Evolutionary conservation across 495 filamentous ascomycete species (phyloP), one percentile per base, ranked within the genome.

Genomic region (Aspergillus bertholletiae): DNA sequence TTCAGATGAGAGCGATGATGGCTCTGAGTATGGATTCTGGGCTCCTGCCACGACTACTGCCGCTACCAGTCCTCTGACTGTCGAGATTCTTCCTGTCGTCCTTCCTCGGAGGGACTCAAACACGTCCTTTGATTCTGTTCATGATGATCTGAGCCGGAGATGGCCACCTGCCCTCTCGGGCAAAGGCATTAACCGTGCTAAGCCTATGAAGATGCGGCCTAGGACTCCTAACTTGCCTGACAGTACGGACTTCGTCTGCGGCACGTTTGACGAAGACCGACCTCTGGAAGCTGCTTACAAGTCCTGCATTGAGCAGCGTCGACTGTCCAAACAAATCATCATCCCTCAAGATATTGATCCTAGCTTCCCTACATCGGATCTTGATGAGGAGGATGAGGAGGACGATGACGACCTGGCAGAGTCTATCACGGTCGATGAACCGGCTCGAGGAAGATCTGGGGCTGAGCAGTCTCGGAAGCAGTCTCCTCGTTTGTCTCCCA

Each of bases 341-440:
- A 88, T 90, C 23, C 92, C 94, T 39, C 94, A 97, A 59, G 95
- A 98, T 60, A 97, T 98, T 55, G 94, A 98, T 64, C 94, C 94
- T 9, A 96, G 90, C 66, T 97, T 97, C 65, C 94, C 94, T 0
- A 90, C 90, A 7, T 96, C 92, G 1, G 94, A 97, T 57, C 87
- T 86, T 0, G 93, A 96, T 57, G 88, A 94, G 54, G 80, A 92
- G 8, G 83, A 88, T 22, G 88, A 92, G 53, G 82, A 89, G 22
- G 74, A 81, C 46, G 78, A 81, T 43, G 78, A 82, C 9, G 78
- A 76, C 35, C 69, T 69, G 12, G 74, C 80, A 24, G 63, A 60
- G n/a, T 54, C 63, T 22, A 46, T 46, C 5, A 13, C 63, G 24
- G 53, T 69, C 5, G 71, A 78, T 13, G 70, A 72, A 47, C 63